Conservation (phyloP, 2,329 filamentous ascomycete genomes). For the Myriosclerotinia scirpicola region DNA sequence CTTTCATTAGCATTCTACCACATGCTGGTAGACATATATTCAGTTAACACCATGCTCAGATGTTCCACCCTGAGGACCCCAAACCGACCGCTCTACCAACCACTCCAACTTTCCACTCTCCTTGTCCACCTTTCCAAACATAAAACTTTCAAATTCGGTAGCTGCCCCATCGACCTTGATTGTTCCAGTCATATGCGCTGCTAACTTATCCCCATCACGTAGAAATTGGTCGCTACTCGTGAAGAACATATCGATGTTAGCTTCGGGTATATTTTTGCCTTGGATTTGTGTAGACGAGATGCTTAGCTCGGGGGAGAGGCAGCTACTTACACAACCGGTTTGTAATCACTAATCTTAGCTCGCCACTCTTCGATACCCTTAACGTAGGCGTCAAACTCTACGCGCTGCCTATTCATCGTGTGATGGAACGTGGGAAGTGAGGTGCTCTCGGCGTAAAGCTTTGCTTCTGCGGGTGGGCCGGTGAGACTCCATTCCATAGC, state of each 20-base stretch:
- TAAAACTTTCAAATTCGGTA: constrained; percentile 14
- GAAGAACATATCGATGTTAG: not conserved
- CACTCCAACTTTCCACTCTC: constrained; percentile 11
- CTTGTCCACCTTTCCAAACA: constrained; percentile 12
- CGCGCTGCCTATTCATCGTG: constrained; percentile 1
- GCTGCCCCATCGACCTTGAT: not conserved
- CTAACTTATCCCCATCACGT: constrained; percentile 2
- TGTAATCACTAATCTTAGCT: constrained; percentile 6
- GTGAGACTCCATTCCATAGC: constrained; percentile 8
- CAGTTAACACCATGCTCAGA: constrained; percentile 9
- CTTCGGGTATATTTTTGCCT: not conserved
- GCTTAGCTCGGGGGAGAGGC: not conserved
- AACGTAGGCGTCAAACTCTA: not conserved
- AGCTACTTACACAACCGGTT: constrained; percentile 10
- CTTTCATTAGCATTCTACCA: too few species aligned
- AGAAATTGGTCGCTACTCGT: constrained; percentile 14
- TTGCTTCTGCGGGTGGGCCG: not conserved
- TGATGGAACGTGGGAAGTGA: constrained; percentile 8
- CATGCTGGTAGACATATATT: too few species aligned
- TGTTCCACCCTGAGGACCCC: constrained; percentile 6
- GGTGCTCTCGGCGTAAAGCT: constrained; percentile 5
- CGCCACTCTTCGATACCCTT: constrained; percentile 3
- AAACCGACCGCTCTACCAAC: constrained; percentile 6
- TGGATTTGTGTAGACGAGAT: not conserved
- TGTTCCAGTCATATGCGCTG: constrained; percentile 8